phyloP scores from a whole-genome alignment of 331 rosid genomes.

The Spiraea crenata region DNA sequence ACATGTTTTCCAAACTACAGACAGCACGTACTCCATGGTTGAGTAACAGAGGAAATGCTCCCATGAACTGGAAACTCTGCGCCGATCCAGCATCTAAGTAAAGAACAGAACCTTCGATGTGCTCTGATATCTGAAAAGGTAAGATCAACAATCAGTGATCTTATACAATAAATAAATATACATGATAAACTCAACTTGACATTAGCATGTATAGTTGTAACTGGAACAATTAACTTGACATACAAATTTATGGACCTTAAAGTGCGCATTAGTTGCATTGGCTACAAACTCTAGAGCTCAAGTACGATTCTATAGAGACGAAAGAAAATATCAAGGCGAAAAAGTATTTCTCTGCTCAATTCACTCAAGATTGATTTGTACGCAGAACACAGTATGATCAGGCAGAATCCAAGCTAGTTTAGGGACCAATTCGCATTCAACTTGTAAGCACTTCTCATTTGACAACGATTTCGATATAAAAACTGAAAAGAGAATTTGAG shows the following conservation, averaged over 20 bases:
- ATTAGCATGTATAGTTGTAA: background rate
- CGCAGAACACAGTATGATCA: background rate
- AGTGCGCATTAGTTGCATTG: background rate
- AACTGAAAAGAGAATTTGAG: background rate
- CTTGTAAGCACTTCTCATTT: background rate
- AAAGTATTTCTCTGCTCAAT: background rate
- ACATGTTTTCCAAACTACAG: constrained; percentile 73
- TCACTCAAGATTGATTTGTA: background rate
- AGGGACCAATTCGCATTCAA: background rate
- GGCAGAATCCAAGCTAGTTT: background rate
- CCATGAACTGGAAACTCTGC: constrained; percentile 77
- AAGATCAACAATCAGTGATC: background rate
- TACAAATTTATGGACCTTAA: background rate
- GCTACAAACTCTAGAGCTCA: background rate
- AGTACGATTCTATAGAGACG: background rate
- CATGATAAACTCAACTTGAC: background rate
- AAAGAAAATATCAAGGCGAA: background rate
- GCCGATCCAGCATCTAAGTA: constrained; percentile 82
- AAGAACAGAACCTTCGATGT: constrained; percentile 65
- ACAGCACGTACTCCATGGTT: constrained; percentile 68
- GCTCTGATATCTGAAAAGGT: constrained; percentile 65
- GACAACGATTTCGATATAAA: background rate
- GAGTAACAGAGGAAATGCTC: constrained; percentile 68
- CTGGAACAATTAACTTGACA: background rate
- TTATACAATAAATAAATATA: background rate